Conservation (phyloP, 345 rosid genomes). For the Populus davidiana region DNA sequence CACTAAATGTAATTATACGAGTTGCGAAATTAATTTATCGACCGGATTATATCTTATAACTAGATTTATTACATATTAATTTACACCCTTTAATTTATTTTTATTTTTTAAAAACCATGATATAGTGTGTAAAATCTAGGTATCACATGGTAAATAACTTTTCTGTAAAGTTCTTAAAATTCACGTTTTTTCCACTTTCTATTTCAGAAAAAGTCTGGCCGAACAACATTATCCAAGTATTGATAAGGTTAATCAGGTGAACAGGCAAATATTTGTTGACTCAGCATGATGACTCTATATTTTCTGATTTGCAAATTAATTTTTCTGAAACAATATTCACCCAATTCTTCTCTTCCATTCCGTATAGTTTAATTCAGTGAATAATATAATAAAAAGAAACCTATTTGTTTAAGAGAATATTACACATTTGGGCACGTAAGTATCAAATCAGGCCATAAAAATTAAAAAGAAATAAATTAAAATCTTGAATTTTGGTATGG, state of each 20-base stretch:
- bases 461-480: background rate
- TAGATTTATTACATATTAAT: too few species aligned
- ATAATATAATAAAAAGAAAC: too few species aligned
- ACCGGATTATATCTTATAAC: too few species aligned
- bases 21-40: too few species aligned
- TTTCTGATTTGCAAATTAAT: conserved; percentile 27
- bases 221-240: conserved; percentile 34
- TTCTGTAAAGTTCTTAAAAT: conserved; percentile 19
- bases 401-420: too few species aligned
- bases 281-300: conserved; percentile 11
- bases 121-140: background rate
- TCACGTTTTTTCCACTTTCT: conserved; percentile 24
- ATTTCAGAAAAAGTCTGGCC: background rate
- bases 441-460: background rate
- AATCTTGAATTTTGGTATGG: background rate
- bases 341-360: background rate
- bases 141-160: conserved; percentile 9
- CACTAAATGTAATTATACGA: too few species aligned
- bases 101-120: background rate
- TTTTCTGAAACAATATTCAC: background rate
- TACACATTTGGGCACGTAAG: too few species aligned
- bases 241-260: conserved; percentile 32
- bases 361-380: too few species aligned
- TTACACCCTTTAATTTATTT: background rate
- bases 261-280: background rate